A percentile compares a stretch with the other conserved stretches of the same genome.
These are phyloP conservation scores for Capronia epimyces DNA, from an alignment of 2,329 filamentous ascomycete species.

Conservation along the genomic window DNA sequence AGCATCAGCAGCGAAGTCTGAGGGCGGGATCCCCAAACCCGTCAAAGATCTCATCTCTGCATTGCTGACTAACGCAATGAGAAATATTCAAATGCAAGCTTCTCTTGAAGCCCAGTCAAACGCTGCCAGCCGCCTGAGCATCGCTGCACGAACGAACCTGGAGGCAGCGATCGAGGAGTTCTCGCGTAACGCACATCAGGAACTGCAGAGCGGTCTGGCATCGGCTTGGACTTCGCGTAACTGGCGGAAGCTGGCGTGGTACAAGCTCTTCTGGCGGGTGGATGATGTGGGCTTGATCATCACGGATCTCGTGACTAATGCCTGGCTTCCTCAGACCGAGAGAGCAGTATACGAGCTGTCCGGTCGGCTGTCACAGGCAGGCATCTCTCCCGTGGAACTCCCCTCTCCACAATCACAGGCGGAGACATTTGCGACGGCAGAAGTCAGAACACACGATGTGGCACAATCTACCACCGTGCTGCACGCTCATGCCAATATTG, in stretches of 20 bases:
- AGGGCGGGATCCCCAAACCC: constrained; percentile 57
- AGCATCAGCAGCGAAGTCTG: constrained; percentile 23
- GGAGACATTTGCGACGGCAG: not conserved
- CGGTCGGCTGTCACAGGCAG: constrained; percentile 66
- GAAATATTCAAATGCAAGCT: constrained; percentile 32
- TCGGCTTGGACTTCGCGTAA: constrained; percentile 66
- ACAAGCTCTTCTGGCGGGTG: constrained; percentile 91
- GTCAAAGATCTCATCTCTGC: constrained; percentile 63
- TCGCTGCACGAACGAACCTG: constrained; percentile 45
- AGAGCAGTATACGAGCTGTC: constrained; percentile 76
- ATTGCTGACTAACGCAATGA: constrained; percentile 48
- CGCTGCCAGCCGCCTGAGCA: constrained; percentile 37
- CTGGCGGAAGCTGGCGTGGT: constrained; percentile 83
- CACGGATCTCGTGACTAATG: constrained; percentile 67
- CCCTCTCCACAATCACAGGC: not conserved
- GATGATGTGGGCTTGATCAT: constrained; percentile 85
- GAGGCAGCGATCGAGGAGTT: constrained; percentile 59
- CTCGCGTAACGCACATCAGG: constrained; percentile 74
- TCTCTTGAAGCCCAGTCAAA: constrained; percentile 21
- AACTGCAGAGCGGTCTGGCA: constrained; percentile 75
- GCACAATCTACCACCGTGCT: constrained; percentile 11
- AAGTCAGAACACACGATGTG: not conserved
- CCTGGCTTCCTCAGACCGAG: constrained; percentile 74
- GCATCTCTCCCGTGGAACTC: constrained; percentile 31
- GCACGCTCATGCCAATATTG: constrained; percentile 18